Percentiles rank a stretch among this genome's conserved stretches.
These are phyloP conservation scores for Prillingera fragicola DNA, from an alignment of 1,284 basidiomycete species.

Conservation along the genomic window DNA sequence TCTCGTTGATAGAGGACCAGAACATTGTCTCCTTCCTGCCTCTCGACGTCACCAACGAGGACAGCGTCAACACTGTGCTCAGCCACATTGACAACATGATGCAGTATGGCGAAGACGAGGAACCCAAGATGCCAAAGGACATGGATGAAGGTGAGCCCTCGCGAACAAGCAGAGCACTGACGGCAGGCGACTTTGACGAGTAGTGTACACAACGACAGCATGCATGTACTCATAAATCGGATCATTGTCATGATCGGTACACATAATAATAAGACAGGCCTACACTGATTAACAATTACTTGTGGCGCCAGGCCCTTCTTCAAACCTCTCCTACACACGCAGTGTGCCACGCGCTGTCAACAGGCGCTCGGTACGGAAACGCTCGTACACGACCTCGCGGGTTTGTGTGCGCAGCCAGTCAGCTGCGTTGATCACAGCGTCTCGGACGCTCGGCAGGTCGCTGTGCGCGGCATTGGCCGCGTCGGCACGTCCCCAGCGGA, in stretches of 20 bases:
- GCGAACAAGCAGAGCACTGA: conserved; percentile 9
- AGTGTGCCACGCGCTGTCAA: conserved; percentile 12
- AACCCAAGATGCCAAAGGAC: conserved; percentile 77
- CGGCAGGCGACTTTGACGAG: conserved; percentile 15
- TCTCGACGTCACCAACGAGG: conserved; percentile 81
- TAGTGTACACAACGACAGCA: conserved; percentile 7
- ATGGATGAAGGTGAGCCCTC: conserved; percentile 70
- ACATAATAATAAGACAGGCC: too few species aligned
- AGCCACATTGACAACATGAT: conserved; percentile 96
- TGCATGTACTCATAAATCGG: conserved; percentile 14
- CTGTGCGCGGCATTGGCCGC: conserved; percentile 26
- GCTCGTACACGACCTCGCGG: conserved; percentile 42
- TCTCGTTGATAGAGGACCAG: conserved; percentile 97
- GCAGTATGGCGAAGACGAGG: conserved; percentile 93
- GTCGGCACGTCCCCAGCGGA: conserved; percentile 36
- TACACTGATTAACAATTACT: too few species aligned
- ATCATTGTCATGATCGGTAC: too few species aligned
- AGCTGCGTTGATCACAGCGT: conserved; percentile 24
- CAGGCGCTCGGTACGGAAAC: conserved; percentile 39
- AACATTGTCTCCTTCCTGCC: conserved; percentile 96
- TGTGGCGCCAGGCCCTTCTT: too few species aligned
- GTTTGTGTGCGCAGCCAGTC: conserved; percentile 31
- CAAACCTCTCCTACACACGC: too few species aligned
- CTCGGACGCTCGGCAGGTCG: conserved; percentile 29
- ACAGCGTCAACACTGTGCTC: conserved; percentile 82